Evolutionary conservation across 1,284 basidiomycete genomes (phyloP), one percentile per base, ranked within the genome.

Genomic region (Paramarasmius palmivorus): DNA sequence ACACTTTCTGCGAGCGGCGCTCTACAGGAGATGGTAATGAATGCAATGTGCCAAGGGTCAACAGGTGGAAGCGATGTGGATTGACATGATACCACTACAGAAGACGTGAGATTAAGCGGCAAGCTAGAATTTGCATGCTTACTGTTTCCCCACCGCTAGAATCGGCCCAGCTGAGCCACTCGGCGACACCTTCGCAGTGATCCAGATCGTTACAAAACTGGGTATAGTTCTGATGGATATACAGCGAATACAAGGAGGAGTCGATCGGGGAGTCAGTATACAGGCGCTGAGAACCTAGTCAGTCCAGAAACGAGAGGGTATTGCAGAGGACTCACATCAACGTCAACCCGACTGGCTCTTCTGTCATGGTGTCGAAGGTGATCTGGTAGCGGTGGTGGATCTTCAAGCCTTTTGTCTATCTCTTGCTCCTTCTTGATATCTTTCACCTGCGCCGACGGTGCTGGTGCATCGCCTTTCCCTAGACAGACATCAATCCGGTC

Each of bases 191-290:
- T 2, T 81, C 80, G 57, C 87, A 88, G 56, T 98, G 77, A 3
- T 95, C 92, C 0, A 96, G 67, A 23, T 88, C 83, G 37, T 80
- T 72, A 63, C 90, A 93, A 66, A 93, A 99, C 50, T 87, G 84
- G 0, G 88, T 81, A 58, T 95, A 92, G 66, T 98, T 98, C 65
- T 98, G 94, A 59, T 98, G 95, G 2, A 96, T 78, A 68, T 98
- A 99, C 3, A 96, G 73, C 6, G 88, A 87, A 57, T 96, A 90
- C 1, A 97, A 76, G 1, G 91, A 91, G 0, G 92, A 84, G 67
- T 98, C 95, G 41, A 99, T 88, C 0, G 95, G 94, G 0, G 93
- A 89, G 58, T 95, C 90, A 0, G 89, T 83, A 63, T 93, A 93
- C 3, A 97, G 71, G 12, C 9, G 26, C 34, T 42, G 38, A 36